These are phyloP conservation scores for Stephanocyclus meneghinianus DNA, from an alignment of 352 stramenopile genomes.

Conservation along the genomic window DNA sequence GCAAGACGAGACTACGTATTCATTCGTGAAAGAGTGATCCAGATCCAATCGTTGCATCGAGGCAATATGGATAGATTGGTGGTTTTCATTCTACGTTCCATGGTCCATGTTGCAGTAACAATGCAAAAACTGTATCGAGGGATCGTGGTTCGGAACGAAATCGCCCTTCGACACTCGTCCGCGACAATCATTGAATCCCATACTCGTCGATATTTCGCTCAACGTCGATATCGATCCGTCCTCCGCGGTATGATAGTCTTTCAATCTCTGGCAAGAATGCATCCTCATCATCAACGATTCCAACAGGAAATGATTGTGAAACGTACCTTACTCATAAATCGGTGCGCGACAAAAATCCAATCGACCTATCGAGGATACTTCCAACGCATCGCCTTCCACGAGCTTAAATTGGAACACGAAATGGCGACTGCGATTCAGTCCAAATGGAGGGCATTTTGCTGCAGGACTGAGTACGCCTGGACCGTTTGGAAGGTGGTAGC, in stretches of 20 bases:
- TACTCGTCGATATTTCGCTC: neutral
- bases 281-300: neutral
- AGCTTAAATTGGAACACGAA: neutral
- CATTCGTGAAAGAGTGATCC: neutral
- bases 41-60: neutral
- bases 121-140: neutral
- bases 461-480: neutral
- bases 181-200: neutral
- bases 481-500: slow-evolving; percentile 2
- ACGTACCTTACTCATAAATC: neutral
- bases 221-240: neutral
- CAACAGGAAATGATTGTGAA: neutral
- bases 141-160: neutral
- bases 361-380: neutral
- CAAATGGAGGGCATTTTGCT: neutral
- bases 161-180: neutral
- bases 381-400: neutral
- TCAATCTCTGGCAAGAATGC: neutral
- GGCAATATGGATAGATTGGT: neutral
- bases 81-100: neutral
- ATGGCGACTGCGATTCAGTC: slow-evolving; percentile 2
- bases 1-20: neutral
- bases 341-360: neutral
- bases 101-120: neutral
- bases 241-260: neutral